Evolutionary conservation across 2,329 filamentous ascomycete species (phyloP), one percentile per base, ranked within the genome.

Genomic region (Nigrospora sphaerica): DNA sequence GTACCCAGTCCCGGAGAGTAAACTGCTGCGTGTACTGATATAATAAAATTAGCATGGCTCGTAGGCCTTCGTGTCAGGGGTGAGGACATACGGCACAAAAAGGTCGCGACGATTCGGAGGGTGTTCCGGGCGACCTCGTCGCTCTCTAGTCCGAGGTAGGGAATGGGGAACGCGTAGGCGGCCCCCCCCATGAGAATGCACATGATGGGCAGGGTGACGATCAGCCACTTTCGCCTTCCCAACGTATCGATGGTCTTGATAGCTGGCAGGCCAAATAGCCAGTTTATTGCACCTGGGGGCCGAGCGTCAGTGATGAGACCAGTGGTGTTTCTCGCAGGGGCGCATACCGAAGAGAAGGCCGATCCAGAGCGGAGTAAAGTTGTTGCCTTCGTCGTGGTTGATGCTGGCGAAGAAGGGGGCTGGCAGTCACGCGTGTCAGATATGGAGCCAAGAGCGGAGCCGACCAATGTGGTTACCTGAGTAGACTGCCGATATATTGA

Each of bases 401-500:
- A 28, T 28, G 23, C 7, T 28, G 23, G 23, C 23, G 23, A 28
- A 28, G 23, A 28, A 28, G 23, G 23, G 23, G 7, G 23, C 23
- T 28, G 23, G 23, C 7, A 9, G 23, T 10, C 23, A 28, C 23
- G 23, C 6, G 23, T 28, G 23, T 28, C 23, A 28, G 7, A 10
- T 28, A 28, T 5, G 6, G 23, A 28, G 23, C 23, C 23, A 10
- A 10, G 23, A 28, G 6, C 6, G 7, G 10, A 28, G 23, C 23
- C 23, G 23, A 10, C 10, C 7, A 7, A 10, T 10, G 2, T 28
- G 23, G 9, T 12, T 58, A 64, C 68, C 63, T 1, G 68, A 72
- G 50, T 74, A 73, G 43, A 74, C 73, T 0, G 70, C 69, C 4
- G 71, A 57, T 0, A 73, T 59, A 16, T 70, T 71, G 46, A 67